Percentiles rank a stretch among this genome's conserved stretches.
Evolutionary conservation across 1,284 basidiomycete species (phyloP).

Genomic region (Trichosporon sp.): DNA sequence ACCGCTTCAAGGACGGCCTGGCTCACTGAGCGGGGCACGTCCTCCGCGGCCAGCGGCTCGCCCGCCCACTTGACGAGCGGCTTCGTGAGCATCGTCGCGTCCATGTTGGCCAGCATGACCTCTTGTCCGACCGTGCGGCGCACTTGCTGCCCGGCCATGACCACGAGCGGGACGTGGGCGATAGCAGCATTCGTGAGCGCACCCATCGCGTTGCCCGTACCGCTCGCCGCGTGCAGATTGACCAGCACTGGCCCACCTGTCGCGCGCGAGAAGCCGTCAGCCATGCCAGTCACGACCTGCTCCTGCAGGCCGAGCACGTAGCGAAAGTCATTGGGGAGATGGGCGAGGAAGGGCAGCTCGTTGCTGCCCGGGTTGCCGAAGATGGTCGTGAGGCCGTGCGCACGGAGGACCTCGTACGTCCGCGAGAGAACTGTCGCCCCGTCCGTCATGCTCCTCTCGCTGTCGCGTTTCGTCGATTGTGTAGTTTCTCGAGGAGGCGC

Average conservation of each 20-base stretch:
- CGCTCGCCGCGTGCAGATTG: conserved; percentile 11
- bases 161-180: conserved; percentile 13
- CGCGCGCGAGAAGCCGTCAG: conserved; percentile 12
- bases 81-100: conserved; percentile 3
- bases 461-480: not conserved
- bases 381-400: conserved; percentile 11
- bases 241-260: conserved; percentile 6
- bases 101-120: conserved; percentile 16
- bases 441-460: not conserved
- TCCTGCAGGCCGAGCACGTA: conserved; percentile 18
- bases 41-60: conserved; percentile 9
- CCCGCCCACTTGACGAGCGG: conserved; percentile 10
- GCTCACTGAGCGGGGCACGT: conserved; percentile 11
- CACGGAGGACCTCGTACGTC: conserved; percentile 4
- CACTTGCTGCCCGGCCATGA: conserved; percentile 16
- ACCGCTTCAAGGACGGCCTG: conserved; percentile 10
- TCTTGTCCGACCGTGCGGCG: conserved; percentile 15
- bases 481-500: too few relatives aligned
- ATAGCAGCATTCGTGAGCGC: conserved; percentile 13
- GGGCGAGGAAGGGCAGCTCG: conserved; percentile 17
- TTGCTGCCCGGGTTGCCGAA: conserved; percentile 19
- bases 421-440: not conserved
- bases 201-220: conserved; percentile 16
- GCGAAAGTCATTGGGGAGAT: conserved; percentile 9
- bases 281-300: conserved; percentile 11